phyloP scores from a whole-genome alignment of 208 protist species.

The Naegleria lovaniensis region DNA sequence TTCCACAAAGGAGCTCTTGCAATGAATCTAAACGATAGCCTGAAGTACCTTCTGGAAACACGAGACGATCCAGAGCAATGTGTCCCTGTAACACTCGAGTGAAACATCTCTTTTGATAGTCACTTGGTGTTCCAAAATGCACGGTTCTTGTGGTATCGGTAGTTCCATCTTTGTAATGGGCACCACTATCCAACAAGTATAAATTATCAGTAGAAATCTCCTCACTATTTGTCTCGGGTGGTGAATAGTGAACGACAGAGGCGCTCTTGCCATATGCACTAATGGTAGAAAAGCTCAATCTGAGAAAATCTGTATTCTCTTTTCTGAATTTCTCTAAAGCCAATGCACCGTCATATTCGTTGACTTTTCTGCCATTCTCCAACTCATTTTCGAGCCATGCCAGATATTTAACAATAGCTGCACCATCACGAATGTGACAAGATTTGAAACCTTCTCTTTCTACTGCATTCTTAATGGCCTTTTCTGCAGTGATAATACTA shows the following conservation, averaged over 20 bases:
- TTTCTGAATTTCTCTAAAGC: constrained; percentile 67
- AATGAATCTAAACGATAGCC: constrained; percentile 74
- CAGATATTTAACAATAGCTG: constrained; percentile 77
- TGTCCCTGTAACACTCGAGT: constrained; percentile 91
- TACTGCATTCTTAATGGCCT: constrained; percentile 77
- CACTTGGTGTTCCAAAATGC: constrained; percentile 66
- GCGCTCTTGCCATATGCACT: constrained; percentile 73
- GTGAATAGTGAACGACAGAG: constrained; percentile 88
- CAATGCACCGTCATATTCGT: constrained; percentile 67
- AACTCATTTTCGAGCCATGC: constrained; percentile 66
- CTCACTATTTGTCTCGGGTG: constrained; percentile 55
- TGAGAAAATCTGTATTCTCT: constrained; percentile 66
- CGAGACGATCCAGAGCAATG: constrained; percentile 63
- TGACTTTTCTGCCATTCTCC: constrained; percentile 33
- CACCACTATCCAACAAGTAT: constrained; percentile 89
- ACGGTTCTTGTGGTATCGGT: constrained; percentile 92
- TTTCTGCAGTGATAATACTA: constrained; percentile 50
- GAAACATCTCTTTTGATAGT: constrained; percentile 73
- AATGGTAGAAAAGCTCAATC: constrained; percentile 84
- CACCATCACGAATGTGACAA: constrained; percentile 82
- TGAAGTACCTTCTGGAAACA: constrained; percentile 74
- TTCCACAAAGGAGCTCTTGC: constrained; percentile 80
- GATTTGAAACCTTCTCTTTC: constrained; percentile 80
- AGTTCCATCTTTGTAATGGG: constrained; percentile 87
- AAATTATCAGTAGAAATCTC: constrained; percentile 60